Conservation (phyloP, 2,329 filamentous ascomycete species). For the Aspergillus transmontanensis region DNA sequence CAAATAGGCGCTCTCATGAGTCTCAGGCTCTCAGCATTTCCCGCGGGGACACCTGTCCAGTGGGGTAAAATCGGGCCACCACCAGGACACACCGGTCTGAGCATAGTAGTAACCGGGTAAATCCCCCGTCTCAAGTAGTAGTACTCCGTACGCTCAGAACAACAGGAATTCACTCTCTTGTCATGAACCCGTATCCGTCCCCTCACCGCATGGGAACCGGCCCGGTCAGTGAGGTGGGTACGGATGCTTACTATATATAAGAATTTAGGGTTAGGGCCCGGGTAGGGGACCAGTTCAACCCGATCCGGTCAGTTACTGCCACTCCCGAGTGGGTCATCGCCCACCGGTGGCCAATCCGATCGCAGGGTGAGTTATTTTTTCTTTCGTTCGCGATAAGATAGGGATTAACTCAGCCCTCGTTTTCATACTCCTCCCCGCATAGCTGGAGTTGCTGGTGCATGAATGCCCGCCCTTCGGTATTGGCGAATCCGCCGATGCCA, state of each 20-base stretch:
- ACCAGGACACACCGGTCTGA: not conserved
- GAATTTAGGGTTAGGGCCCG: not conserved
- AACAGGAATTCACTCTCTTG: not conserved
- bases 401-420: not conserved
- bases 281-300: not conserved
- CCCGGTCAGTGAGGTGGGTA: not conserved
- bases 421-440: constrained; percentile 9
- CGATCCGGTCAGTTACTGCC: not conserved
- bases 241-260: not conserved
- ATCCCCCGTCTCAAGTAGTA: not conserved
- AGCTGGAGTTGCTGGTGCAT: constrained; percentile 29
- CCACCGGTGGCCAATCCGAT: not conserved
- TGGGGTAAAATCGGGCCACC: not conserved
- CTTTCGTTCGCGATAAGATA: not conserved
- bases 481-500: constrained; percentile 83
- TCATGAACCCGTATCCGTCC: not conserved
- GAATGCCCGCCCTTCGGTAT: constrained; percentile 51
- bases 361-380: not conserved
- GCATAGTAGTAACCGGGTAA: not conserved
- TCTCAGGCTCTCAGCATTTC: not conserved
- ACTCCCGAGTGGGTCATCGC: not conserved
- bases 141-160: not conserved
- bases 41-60: not conserved
- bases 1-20: not conserved
- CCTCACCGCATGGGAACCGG: constrained; percentile 5